phyloP scores from a whole-genome alignment of 1,284 basidiomycete genomes.

The Kalmanozyma brasiliensis region DNA sequence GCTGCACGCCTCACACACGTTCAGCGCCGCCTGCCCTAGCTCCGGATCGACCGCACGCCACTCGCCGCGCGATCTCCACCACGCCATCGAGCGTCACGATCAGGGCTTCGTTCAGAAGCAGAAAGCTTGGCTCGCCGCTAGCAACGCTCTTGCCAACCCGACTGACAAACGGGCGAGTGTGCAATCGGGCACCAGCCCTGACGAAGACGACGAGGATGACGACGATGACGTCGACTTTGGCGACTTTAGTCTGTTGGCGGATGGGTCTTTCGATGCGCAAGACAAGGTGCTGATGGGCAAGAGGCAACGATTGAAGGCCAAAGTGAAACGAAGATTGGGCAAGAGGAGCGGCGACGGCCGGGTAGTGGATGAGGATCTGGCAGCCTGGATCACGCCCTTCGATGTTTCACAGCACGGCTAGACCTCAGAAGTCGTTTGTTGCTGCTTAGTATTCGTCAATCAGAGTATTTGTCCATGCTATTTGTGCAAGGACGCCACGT shows the following conservation, averaged over 20 bases:
- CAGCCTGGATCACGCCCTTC: constrained; percentile 57
- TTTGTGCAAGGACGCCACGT: no score
- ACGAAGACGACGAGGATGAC: constrained; percentile 19
- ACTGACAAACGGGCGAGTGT: constrained; percentile 16
- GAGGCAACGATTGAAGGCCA: constrained; percentile 45
- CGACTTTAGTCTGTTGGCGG: constrained; percentile 25
- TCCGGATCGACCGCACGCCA: constrained; percentile 48
- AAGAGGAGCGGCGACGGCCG: constrained; percentile 49
- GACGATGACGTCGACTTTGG: constrained; percentile 38
- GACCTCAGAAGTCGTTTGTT: no score
- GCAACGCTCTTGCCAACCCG: constrained; percentile 8
- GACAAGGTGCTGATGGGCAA: constrained; percentile 45
- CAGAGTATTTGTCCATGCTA: no score
- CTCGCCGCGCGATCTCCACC: constrained; percentile 54
- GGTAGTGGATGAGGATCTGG: constrained; percentile 55
- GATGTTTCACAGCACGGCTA: constrained; percentile 48
- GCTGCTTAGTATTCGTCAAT: no score
- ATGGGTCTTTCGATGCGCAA: constrained; percentile 45
- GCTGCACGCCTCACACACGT: constrained; percentile 49
- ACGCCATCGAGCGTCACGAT: constrained; percentile 57
- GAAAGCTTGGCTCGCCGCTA: constrained; percentile 27
- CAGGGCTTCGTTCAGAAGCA: constrained; percentile 48
- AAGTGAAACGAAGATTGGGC: constrained; percentile 47
- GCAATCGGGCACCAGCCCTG: constrained; percentile 8
- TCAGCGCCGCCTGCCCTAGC: constrained; percentile 54